Evolutionary conservation across 2,329 filamentous ascomycete genomes (phyloP).

Genomic region (Fusarium ramigenum): DNA sequence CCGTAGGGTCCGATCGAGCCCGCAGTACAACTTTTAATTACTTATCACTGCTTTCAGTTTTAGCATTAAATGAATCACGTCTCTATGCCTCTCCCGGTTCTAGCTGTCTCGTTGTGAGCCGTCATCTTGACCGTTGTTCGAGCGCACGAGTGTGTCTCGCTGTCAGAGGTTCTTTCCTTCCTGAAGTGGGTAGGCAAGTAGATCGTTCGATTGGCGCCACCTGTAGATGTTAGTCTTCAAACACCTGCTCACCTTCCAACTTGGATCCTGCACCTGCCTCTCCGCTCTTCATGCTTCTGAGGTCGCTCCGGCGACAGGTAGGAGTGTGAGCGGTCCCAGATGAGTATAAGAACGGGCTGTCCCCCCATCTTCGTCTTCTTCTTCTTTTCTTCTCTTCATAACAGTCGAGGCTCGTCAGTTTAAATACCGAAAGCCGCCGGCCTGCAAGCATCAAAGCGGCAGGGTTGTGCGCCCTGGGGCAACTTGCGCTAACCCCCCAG

Average conservation of each 20-base stretch:
- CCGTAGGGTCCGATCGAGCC: background rate
- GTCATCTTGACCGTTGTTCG: background rate
- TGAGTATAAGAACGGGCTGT: background rate
- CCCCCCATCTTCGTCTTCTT: background rate
- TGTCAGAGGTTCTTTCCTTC: background rate
- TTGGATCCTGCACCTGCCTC: background rate
- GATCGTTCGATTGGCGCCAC: background rate
- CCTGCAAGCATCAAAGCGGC: background rate
- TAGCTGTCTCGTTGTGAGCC: background rate
- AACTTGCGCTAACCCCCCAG: background rate
- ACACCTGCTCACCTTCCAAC: background rate
- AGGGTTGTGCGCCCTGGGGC: background rate
- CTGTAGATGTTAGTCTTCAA: background rate
- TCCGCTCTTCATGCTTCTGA: background rate
- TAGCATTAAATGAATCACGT: background rate
- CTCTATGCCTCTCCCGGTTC: background rate
- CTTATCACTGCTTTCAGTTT: background rate
- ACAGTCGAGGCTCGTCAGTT: too few species aligned
- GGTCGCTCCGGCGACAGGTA: background rate
- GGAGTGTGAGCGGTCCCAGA: background rate
- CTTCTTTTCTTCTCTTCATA: background rate
- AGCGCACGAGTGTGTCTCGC: background rate
- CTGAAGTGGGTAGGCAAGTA: background rate
- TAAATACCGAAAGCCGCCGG: too few species aligned
- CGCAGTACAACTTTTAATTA: background rate